A percentile compares a stretch with the other conserved stretches of the same genome.
These are phyloP conservation scores for Dipteronia sinensis DNA, from an alignment of 345 rosid species.

Conservation along the genomic window DNA sequence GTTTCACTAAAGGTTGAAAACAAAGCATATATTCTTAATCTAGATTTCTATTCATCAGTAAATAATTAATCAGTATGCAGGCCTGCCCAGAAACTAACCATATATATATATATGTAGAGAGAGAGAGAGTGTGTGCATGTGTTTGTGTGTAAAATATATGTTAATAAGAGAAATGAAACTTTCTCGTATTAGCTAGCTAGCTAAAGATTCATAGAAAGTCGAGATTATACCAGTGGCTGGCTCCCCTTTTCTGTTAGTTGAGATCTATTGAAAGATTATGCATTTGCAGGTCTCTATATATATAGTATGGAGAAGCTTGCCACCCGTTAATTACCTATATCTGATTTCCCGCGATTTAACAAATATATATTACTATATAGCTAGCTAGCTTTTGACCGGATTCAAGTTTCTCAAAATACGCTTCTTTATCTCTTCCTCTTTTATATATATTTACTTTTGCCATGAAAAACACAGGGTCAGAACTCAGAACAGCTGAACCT, in stretches of 20 bases:
- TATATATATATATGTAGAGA: no score
- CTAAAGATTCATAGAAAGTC: background rate
- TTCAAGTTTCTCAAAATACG: background rate
- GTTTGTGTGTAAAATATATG: background rate
- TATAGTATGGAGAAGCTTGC: background rate
- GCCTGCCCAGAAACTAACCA: background rate
- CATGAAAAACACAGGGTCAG: background rate
- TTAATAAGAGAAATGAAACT: background rate
- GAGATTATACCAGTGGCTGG: background rate
- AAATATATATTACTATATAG: background rate
- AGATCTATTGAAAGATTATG: background rate
- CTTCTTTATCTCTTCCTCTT: background rate
- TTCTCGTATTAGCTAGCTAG: constrained; percentile 5
- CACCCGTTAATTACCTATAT: background rate
- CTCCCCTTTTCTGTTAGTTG: background rate
- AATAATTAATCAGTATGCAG: constrained; percentile 7
- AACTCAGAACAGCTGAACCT: no score
- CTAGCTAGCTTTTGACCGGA: constrained; percentile 16
- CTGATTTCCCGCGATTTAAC: constrained; percentile 16
- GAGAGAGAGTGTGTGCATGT: no score
- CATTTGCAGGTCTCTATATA: background rate
- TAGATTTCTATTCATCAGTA: background rate
- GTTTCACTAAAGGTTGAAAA: constrained; percentile 1
- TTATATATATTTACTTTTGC: background rate
- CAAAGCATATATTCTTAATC: background rate